Evolutionary conservation across 192 early-diverging fungal species (phyloP), one percentile per base, ranked within the genome.

Genomic region (Rhizoclosmatium sp.): DNA sequence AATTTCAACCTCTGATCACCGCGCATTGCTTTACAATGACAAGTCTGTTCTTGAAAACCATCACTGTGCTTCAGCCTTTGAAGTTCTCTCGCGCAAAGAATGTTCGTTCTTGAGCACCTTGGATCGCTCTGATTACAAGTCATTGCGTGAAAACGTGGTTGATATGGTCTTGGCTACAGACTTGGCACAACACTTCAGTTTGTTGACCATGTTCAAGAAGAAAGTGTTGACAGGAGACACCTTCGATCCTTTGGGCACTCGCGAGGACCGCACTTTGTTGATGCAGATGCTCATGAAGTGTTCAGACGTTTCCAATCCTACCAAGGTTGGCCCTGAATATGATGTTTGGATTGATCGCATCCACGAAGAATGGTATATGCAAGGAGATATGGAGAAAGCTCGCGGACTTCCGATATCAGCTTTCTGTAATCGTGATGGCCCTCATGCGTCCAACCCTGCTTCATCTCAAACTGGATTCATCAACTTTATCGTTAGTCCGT

Each of bases 231-330:
- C 76, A 1, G 81, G 81, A 47, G 85, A 77, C 10, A 76, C 75
- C 2, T 89, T 89, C 79, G 87, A 89, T 71, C 87, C 87, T 16
- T 39, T 78, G 7, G 71, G 76, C 3, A 82, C 71, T 5, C 60
- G 78, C n/a, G 87, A 89, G 60, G 87, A 89, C 66, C 69, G 80
- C 31, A 79, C 77, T 19, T 68, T 87, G 44, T 65, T 89, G 79
- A 86, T 89, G 85, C 87, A 89, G 59, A 87, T 89, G 82, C 64
- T 88, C 31, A 89, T 90, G 81, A 90, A 90, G 69, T 88, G 87
- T 66, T 78, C 89, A 16, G 89, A 90, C 69, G 87, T 90, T 14
- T 87, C 89, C 12, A 90, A 90, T 72, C 89, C 89, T 21, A 90
- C 89, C 16, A 89, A 89, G 60, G 41, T 75, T 1, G 84, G 81